Evolutionary conservation across 164 flowering plant genomes (phyloP), one percentile per base, ranked within the genome.

Genomic region (Magnolia sinica): DNA sequence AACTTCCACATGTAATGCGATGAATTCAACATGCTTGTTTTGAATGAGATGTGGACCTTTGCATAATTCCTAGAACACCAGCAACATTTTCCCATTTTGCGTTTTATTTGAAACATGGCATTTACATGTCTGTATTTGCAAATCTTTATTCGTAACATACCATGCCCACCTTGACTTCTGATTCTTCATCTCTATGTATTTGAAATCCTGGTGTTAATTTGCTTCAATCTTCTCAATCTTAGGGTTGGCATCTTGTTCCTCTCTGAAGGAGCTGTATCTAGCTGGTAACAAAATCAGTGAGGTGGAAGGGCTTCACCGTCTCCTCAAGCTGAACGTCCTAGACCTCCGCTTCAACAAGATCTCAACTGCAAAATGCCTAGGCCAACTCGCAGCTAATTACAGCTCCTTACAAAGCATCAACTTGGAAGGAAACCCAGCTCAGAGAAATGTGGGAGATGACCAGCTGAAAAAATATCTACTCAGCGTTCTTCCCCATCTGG

Each of bases 251-350:
- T 90, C 91, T 16, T 93, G 98, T 84, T 91, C 98, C 73, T 87
- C 97, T 59, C 79, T 95, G 45, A 95, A 95, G 80, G 99, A 93
- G 83, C 79, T 95, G 66, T 95, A 93, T 83, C 78, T 95, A 71
- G 96, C 99, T 59, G 97, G 98, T 70, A 95, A 95, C 83, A 95
- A 91, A 75, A 92, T 95, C 70, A 89, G 97, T 59, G 99, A 93
- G 80, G 98, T 92, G 19, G 99, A 95, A 87, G 99, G 99, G 75
- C 97, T 95, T 76, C 99, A 95, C 83, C 90, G 98, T 2, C 96
- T 95, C 49, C 87, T 93, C 14, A 95, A 95, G 79, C 86, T 95
- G 76, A 85, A 82, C 31, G 84, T 93, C 45, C 82, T 95, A 68
- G 99, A 95, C 82, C 81, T 95, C 50, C 89, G 99, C 27, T 93